phyloP scores from a whole-genome alignment of 139 green algal genomes.

The Desmodesmus armatus region DNA sequence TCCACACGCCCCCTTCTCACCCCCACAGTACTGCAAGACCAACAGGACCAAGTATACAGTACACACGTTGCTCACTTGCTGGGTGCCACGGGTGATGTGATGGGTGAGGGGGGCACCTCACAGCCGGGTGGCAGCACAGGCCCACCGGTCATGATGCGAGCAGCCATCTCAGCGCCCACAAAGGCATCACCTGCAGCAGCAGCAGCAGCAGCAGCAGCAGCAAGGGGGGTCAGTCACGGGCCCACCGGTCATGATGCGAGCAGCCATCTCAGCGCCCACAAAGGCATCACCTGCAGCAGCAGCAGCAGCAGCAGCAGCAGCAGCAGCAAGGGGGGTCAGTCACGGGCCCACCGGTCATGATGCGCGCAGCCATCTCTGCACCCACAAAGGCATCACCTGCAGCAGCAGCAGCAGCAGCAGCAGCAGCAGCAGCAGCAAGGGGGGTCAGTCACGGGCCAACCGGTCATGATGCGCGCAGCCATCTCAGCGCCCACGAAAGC shows the following conservation, averaged over 20 bases:
- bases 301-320: background rate
- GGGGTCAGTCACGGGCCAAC: too few species aligned
- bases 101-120: too few species aligned
- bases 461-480: too few species aligned
- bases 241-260: background rate
- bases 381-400: background rate
- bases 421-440: background rate
- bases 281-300: slow-evolving; percentile 19
- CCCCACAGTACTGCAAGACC: too few species aligned
- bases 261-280: background rate
- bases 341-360: too few species aligned
- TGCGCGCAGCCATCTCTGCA: background rate
- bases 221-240: background rate
- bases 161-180: too few species aligned
- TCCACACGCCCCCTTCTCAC: too few species aligned
- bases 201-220: slow-evolving; percentile 38
- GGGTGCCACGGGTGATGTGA: too few species aligned
- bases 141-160: background rate
- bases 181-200: background rate
- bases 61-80: too few species aligned
- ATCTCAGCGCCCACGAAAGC: background rate
- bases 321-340: too few species aligned
- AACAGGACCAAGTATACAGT: too few species aligned
- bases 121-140: background rate
- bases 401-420: background rate